Conservation (phyloP, 2,329 filamentous ascomycete species). For the Hortaea werneckii region DNA sequence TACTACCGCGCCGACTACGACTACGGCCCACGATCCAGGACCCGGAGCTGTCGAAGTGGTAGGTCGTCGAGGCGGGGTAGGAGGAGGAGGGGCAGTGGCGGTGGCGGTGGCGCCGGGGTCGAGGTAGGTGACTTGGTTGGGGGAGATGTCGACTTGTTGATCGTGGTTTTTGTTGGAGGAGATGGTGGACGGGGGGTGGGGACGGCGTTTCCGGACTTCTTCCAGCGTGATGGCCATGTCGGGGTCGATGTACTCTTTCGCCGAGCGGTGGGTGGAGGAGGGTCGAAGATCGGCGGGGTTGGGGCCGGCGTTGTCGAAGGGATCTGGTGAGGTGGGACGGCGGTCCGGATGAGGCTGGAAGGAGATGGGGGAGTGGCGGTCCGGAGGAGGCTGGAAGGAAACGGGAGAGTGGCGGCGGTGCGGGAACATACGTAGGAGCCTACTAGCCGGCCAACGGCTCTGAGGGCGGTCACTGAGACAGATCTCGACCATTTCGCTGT, state of each 20-base stretch:
- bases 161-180: not conserved
- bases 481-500: conserved; percentile 60
- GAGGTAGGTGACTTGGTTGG: conserved; percentile 23
- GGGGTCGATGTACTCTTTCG: conserved; percentile 40
- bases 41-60: conserved; percentile 32
- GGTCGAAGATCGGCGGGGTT: conserved; percentile 8
- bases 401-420: conserved; percentile 3
- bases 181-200: not conserved
- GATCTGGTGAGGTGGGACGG: not conserved
- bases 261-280: conserved; percentile 31
- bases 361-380: conserved; percentile 4
- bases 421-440: conserved; percentile 62
- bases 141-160: conserved; percentile 8
- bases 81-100: conserved; percentile 33
- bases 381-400: conserved; percentile 1
- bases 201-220: conserved; percentile 25
- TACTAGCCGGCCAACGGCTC: conserved; percentile 60
- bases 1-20: conserved; percentile 15
- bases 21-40: conserved; percentile 33
- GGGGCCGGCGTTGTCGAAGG: conserved; percentile 1
- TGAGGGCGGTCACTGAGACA: conserved; percentile 70
- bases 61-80: conserved; percentile 33
- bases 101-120: conserved; percentile 29
- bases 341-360: conserved; percentile 1
- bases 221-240: conserved; percentile 33